Evolutionary conservation across 2,329 filamentous ascomycete genomes (phyloP).

Genomic region (Paecilomyces variotii): DNA sequence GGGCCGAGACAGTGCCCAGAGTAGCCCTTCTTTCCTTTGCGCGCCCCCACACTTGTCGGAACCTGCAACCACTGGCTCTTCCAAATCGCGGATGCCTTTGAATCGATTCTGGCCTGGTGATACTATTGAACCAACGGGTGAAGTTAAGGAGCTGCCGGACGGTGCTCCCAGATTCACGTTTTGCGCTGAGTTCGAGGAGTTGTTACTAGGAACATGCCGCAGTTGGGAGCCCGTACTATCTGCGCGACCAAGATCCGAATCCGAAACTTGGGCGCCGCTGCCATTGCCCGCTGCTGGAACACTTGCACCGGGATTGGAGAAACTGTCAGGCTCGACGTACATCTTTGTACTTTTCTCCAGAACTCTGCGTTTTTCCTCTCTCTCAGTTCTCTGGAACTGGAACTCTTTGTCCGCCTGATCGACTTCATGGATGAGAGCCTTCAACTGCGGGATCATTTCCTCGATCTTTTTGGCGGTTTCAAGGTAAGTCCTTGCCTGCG

Average conservation of each 20-base stretch:
- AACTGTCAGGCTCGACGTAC: constrained; percentile 61
- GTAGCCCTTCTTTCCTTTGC: constrained; percentile 82
- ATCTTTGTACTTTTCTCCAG: constrained; percentile 79
- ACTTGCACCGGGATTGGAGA: constrained; percentile 34
- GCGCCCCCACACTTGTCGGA: constrained; percentile 52
- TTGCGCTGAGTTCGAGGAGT: constrained; percentile 38
- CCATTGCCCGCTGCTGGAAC: constrained; percentile 24
- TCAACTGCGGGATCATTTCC: constrained; percentile 75
- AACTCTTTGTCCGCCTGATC: constrained; percentile 92
- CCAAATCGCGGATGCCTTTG: constrained; percentile 85
- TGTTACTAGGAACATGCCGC: constrained; percentile 42
- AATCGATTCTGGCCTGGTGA: constrained; percentile 53
- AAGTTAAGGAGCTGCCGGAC: constrained; percentile 13
- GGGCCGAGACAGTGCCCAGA: constrained; percentile 90
- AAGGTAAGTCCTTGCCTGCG: constrained; percentile 77
- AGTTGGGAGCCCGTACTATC: constrained; percentile 68
- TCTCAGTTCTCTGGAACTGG: constrained; percentile 86
- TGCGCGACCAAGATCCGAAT: constrained; percentile 62
- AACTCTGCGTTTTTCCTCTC: constrained; percentile 85
- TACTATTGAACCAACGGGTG: constrained; percentile 14
- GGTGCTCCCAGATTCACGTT: constrained; percentile 20
- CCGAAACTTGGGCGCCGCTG: constrained; percentile 50
- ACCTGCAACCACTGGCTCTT: constrained; percentile 61
- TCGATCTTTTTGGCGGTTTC: constrained; percentile 81
- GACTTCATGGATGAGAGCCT: constrained; percentile 84